A percentile compares a stretch with the other conserved stretches of the same genome.
Evolutionary conservation across 2,329 filamentous ascomycete genomes (phyloP).

Genomic region (Phaeophleospora eucalypticola): DNA sequence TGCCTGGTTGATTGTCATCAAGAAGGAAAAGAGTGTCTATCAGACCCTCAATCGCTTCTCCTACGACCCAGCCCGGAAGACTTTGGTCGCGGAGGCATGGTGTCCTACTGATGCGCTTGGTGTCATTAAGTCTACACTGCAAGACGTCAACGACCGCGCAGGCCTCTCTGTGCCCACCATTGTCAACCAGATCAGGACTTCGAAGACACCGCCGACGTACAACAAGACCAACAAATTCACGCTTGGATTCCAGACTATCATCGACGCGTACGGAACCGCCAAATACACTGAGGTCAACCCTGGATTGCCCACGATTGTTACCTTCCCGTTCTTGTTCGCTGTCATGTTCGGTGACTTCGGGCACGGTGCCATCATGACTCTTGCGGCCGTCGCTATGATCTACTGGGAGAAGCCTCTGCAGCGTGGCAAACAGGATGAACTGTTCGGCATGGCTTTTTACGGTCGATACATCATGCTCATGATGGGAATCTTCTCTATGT

Average conservation of each 20-base stretch:
- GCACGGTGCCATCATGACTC: constrained; percentile 84
- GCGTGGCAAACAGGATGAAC: constrained; percentile 87
- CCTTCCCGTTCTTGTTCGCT: constrained; percentile 98
- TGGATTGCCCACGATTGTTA: constrained; percentile 89
- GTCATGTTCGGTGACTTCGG: constrained; percentile 99
- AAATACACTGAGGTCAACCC: constrained; percentile 98
- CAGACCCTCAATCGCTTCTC: constrained; percentile 94
- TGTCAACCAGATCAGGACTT: constrained; percentile 94
- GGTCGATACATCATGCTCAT: constrained; percentile 97
- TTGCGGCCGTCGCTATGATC: constrained; percentile 85
- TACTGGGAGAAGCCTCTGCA: constrained; percentile 84
- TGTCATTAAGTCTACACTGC: constrained; percentile 85
- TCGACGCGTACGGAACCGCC: constrained; percentile 95
- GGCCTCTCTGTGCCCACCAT: constrained; percentile 97
- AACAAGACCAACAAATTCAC: constrained; percentile 99
- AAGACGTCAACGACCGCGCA: constrained; percentile 93
- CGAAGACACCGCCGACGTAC: constrained; percentile 95
- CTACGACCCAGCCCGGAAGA: constrained; percentile 92
- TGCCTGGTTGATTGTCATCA: constrained; percentile 95
- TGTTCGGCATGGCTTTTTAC: constrained; percentile 98
- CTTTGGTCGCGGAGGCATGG: constrained; percentile 96
- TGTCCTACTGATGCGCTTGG: constrained; percentile 87
- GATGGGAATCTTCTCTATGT: constrained; percentile 97
- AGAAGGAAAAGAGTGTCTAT: constrained; percentile 98
- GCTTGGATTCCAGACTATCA: constrained; percentile 96